phyloP scores from a whole-genome alignment of 2,329 filamentous ascomycete genomes.

The Fusarium sp. region DNA sequence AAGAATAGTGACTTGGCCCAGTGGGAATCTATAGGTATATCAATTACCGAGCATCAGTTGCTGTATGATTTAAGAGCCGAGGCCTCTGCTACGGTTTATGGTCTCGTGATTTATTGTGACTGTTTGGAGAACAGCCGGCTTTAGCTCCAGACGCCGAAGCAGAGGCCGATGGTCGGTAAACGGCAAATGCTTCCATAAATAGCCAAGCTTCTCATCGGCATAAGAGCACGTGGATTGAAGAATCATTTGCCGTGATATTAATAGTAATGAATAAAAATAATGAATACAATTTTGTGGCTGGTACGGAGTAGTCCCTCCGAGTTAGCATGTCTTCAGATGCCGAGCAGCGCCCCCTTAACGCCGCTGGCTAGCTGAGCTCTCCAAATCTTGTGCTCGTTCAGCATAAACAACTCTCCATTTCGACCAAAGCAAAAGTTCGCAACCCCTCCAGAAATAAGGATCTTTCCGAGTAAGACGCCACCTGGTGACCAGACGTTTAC shows the following conservation, averaged over 20 bases:
- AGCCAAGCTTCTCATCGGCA: neutral
- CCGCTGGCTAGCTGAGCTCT: constrained; percentile 37
- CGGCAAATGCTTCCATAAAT: neutral
- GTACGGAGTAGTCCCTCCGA: neutral
- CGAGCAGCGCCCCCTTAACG: constrained; percentile 34
- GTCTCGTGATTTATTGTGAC: neutral
- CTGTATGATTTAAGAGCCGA: neutral
- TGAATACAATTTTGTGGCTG: neutral
- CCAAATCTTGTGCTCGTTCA: constrained; percentile 57
- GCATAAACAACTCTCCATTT: constrained; percentile 53
- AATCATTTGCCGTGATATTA: neutral
- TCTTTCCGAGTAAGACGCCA: constrained; percentile 56
- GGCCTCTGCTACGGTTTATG: no score
- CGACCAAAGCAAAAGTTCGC: constrained; percentile 59
- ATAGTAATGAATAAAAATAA: neutral
- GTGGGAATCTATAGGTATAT: neutral
- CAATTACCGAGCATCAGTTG: neutral
- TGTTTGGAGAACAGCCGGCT: neutral
- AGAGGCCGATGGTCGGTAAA: neutral
- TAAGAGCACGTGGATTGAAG: neutral
- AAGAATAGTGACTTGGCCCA: neutral
- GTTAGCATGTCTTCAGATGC: neutral
- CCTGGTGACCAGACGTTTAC: constrained; percentile 57
- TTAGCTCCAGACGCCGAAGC: neutral
- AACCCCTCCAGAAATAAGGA: constrained; percentile 51